Conservation (phyloP, 805 yeast genomes). For the Pichia kluyveri region DNA sequence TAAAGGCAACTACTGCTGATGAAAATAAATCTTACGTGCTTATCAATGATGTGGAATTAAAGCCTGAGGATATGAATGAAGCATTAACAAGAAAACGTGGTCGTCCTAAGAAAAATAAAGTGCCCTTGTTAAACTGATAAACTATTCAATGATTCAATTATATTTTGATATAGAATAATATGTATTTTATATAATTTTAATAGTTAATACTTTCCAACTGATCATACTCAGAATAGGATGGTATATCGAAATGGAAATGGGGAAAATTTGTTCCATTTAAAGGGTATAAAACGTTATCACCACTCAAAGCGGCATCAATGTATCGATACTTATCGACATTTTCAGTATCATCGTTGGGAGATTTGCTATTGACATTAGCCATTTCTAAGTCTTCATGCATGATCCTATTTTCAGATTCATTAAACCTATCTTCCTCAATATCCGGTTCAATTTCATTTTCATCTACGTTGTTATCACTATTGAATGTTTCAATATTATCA, state of each 20-base stretch:
- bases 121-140: background rate
- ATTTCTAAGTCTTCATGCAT: background rate
- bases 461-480: slow-evolving; percentile 1
- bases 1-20: background rate
- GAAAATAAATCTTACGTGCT: background rate
- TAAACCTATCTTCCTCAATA: slow-evolving; percentile 3
- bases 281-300: slow-evolving; percentile 26
- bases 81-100: slow-evolving; percentile 11
- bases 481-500: slow-evolving; percentile 4
- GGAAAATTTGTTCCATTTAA: slow-evolving; percentile 62
- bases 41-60: slow-evolving; percentile 3
- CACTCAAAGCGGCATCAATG: slow-evolving; percentile 14
- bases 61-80: slow-evolving; percentile 7
- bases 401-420: background rate
- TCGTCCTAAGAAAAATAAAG: slow-evolving; percentile 8
- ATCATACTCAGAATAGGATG: slow-evolving; percentile 28
- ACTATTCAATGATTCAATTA: no score
- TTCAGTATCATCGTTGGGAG: background rate
- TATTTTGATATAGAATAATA: no score
- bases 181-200: no score
- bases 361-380: background rate
- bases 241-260: slow-evolving; percentile 71
- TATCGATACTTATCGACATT: background rate
- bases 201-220: no score
- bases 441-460: slow-evolving; percentile 9